Conservation (phyloP, 129 eudicot genomes). For the Flaveria linearis region DNA sequence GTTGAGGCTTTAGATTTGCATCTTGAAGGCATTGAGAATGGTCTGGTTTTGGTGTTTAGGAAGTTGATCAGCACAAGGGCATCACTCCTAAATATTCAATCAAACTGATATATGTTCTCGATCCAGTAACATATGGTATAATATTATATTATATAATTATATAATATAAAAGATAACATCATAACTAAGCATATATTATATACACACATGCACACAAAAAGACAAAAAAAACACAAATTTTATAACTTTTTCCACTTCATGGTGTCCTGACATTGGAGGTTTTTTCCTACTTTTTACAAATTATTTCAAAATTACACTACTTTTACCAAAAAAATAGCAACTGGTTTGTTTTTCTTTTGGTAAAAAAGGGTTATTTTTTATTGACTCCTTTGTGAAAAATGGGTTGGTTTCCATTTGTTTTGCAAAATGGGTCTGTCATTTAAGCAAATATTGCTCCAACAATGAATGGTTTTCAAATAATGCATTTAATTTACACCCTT, state of each 20-base stretch:
- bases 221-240: background rate
- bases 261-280: background rate
- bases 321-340: too few relatives aligned
- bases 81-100: slow-evolving; percentile 50
- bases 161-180: background rate
- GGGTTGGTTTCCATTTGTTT: slow-evolving; percentile 8
- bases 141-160: background rate
- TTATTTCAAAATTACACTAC: too few relatives aligned
- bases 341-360: background rate
- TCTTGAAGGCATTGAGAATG: slow-evolving; percentile 43
- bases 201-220: background rate
- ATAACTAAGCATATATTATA: background rate
- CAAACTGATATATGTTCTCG: slow-evolving; percentile 21
- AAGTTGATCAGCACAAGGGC: slow-evolving; percentile 48
- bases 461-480: background rate
- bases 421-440: background rate
- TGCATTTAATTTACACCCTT: slow-evolving; percentile 10
- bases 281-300: background rate
- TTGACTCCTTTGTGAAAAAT: background rate
- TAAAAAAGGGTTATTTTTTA: slow-evolving; percentile 3
- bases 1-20: slow-evolving; percentile 24
- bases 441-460: background rate
- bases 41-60: slow-evolving; percentile 47
- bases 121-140: background rate
- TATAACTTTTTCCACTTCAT: background rate